phyloP scores from a whole-genome alignment of 306 rosid species.

The Begonia fuchsioides region DNA sequence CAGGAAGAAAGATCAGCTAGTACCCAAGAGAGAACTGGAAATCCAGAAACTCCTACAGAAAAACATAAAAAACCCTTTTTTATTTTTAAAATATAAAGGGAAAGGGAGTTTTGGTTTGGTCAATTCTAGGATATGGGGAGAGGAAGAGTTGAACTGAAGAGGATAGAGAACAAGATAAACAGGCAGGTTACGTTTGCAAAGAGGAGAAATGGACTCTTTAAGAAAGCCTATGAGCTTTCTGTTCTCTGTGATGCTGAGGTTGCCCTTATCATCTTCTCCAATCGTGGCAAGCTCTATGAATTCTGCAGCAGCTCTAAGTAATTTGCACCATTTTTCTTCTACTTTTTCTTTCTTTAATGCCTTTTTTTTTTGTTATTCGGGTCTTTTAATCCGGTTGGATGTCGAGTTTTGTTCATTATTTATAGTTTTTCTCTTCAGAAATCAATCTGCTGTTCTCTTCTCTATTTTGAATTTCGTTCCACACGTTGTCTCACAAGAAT shows the following conservation, averaged over 20 bases:
- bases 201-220: constrained; percentile 80
- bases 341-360: constrained; percentile 2
- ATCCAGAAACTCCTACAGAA: too few relatives aligned
- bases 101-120: constrained; percentile 1
- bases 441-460: too few relatives aligned
- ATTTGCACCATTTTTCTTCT: constrained; percentile 4
- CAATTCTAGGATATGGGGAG: constrained; percentile 45
- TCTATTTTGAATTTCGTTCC: too few relatives aligned
- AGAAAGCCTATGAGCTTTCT: constrained; percentile 91
- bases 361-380: too few relatives aligned
- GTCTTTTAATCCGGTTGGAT: too few relatives aligned
- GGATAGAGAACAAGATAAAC: constrained; percentile 98
- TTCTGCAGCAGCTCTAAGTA: constrained; percentile 73
- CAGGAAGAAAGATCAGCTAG: constrained; percentile 36
- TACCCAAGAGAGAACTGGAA: constrained; percentile 12
- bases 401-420: too few relatives aligned
- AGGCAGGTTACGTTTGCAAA: constrained; percentile 90
- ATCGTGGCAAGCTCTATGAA: constrained; percentile 89
- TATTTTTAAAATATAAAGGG: background rate
- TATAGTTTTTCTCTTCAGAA: too few relatives aligned
- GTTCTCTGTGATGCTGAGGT: constrained; percentile 92
- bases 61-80: too few relatives aligned
- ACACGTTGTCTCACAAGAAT: too few relatives aligned
- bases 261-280: constrained; percentile 88
- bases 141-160: constrained; percentile 91